Evolutionary conservation across 129 eudicot species (phyloP).

Genomic region (Tagetes patula): DNA sequence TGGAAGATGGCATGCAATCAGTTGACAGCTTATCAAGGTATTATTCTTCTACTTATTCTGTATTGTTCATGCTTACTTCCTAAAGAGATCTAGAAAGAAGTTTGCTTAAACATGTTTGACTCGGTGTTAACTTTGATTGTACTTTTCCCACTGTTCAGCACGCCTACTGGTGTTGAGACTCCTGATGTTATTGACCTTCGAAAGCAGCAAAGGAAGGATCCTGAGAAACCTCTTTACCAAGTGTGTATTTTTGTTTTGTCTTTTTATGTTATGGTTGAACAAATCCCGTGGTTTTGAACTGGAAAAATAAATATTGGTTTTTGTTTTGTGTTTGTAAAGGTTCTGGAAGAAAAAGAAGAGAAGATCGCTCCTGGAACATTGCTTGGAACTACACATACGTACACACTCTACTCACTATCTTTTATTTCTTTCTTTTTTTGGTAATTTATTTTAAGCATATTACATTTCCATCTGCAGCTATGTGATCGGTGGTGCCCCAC

Average conservation of each 20-base stretch:
- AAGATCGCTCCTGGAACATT: slow-evolving; percentile 89
- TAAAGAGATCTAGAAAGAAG: neutral
- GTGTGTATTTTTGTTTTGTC: slow-evolving; percentile 32
- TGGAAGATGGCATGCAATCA: slow-evolving; percentile 88
- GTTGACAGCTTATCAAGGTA: slow-evolving; percentile 92
- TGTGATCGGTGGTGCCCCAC: slow-evolving; percentile 70
- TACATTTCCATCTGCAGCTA: slow-evolving; percentile 41
- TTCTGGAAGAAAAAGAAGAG: slow-evolving; percentile 96
- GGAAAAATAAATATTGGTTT: neutral
- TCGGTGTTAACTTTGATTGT: neutral
- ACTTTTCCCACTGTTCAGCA: slow-evolving; percentile 35
- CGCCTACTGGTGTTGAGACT: slow-evolving; percentile 98
- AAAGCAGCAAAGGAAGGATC: slow-evolving; percentile 97
- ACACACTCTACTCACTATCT: slow-evolving; percentile 22
- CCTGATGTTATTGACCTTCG: slow-evolving; percentile 98
- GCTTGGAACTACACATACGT: slow-evolving; percentile 84
- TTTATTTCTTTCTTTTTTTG: neutral
- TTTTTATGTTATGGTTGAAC: neutral
- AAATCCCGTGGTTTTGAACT: neutral
- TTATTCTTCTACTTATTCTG: neutral
- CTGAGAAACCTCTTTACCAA: slow-evolving; percentile 91
- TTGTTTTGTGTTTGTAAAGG: slow-evolving; percentile 40
- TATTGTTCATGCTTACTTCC: neutral
- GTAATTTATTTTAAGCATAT: neutral
- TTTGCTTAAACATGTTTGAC: neutral